Percentiles rank a stretch among this genome's conserved stretches.
phyloP scores from a whole-genome alignment of 2,329 filamentous ascomycete genomes.

The Cryphonectria nitschkei region DNA sequence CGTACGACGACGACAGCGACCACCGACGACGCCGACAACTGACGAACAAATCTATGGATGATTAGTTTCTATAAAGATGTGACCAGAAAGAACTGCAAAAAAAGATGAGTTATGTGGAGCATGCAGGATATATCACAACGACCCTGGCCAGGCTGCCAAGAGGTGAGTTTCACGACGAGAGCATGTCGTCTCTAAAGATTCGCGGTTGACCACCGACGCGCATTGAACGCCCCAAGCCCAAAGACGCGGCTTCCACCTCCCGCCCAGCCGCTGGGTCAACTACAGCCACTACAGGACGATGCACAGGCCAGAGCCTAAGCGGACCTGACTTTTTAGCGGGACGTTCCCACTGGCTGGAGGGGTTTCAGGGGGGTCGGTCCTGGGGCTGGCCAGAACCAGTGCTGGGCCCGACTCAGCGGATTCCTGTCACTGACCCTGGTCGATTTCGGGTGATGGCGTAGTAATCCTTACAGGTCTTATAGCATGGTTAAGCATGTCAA shows the following conservation, averaged over 20 bases:
- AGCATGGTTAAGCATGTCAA: background rate
- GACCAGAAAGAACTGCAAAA: background rate
- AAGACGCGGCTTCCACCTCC: conserved; percentile 23
- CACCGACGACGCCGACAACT: background rate
- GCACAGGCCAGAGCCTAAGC: background rate
- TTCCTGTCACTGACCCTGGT: conserved; percentile 25
- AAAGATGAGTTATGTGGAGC: background rate
- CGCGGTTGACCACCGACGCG: conserved; percentile 23
- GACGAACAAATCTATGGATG: background rate
- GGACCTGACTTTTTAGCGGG: background rate
- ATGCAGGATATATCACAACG: background rate
- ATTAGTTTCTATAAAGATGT: background rate
- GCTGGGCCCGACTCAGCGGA: conserved; percentile 19
- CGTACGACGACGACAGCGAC: background rate
- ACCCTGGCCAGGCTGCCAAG: background rate
- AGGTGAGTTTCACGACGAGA: conserved; percentile 10
- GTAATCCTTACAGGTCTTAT: background rate
- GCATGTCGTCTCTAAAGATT: conserved; percentile 15
- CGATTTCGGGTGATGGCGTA: background rate
- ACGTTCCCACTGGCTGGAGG: conserved; percentile 19
- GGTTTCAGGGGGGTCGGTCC: conserved; percentile 10
- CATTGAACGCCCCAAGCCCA: conserved; percentile 6
- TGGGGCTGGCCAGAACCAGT: conserved; percentile 25
- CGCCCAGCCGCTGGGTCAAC: background rate
- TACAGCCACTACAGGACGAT: background rate